These are phyloP conservation scores for Metarhizium brunneum DNA, from an alignment of 2,329 filamentous ascomycete genomes.

Conservation along the genomic window DNA sequence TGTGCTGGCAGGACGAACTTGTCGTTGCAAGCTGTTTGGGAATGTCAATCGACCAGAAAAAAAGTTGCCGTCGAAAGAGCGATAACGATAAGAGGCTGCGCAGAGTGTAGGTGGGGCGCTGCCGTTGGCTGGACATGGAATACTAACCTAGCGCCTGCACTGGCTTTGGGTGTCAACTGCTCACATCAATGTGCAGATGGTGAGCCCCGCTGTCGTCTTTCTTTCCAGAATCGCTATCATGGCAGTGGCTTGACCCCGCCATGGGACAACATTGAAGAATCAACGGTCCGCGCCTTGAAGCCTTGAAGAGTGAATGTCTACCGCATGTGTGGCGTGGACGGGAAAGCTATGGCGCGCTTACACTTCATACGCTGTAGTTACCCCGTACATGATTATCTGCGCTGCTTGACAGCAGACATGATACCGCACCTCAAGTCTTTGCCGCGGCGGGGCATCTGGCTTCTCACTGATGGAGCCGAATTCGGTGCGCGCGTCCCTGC, in stretches of 20 bases:
- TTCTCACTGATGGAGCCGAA: background rate
- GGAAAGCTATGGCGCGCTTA: background rate
- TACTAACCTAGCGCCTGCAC: no score
- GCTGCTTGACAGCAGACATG: background rate
- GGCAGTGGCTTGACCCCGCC: no score
- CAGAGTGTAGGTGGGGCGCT: background rate
- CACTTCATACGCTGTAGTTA: no score
- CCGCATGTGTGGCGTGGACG: no score
- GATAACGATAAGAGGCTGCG: background rate
- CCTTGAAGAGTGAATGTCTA: background rate
- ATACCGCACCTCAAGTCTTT: background rate
- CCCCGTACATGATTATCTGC: background rate
- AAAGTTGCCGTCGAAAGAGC: background rate
- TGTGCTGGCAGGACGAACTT: background rate
- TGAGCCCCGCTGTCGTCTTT: no score
- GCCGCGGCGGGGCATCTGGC: constrained; percentile 2
- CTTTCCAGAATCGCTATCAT: no score
- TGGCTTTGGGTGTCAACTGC: no score
- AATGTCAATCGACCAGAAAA: background rate
- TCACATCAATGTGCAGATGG: no score
- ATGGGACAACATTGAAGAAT: background rate
- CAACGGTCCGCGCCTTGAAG: background rate
- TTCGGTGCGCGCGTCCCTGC: constrained; percentile 3
- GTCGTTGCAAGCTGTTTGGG: background rate
- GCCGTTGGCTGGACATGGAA: no score